These are phyloP conservation scores for Blastobotrys illinoisensis DNA, from an alignment of 1,139 yeast species.

Conservation along the genomic window DNA sequence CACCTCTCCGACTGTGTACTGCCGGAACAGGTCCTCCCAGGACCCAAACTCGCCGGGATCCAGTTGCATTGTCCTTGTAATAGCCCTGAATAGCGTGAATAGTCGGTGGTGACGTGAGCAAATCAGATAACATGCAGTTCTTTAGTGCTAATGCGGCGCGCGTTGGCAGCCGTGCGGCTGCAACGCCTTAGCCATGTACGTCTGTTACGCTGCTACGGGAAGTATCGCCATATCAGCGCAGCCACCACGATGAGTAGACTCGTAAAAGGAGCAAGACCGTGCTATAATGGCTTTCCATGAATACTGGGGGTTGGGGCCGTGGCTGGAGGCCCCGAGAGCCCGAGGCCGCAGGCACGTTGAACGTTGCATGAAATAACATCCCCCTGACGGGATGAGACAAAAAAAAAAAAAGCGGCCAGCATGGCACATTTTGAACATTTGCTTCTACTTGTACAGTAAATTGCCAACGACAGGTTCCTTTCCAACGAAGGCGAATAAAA, in stretches of 20 bases:
- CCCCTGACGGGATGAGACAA: not conserved
- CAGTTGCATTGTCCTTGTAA: not conserved
- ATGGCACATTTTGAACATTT: not conserved
- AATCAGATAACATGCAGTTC: not conserved
- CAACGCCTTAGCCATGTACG: too few species aligned
- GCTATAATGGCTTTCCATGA: too few species aligned
- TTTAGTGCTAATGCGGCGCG: not conserved
- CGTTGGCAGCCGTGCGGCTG: too few species aligned
- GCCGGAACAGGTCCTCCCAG: slow-evolving; percentile 28
- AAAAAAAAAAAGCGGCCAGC: not conserved
- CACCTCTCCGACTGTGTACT: slow-evolving; percentile 23
- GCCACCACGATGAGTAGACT: too few species aligned
- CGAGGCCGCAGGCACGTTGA: too few species aligned
- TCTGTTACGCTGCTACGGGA: too few species aligned
- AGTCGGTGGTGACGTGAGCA: not conserved
- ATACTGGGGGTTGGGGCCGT: too few species aligned
- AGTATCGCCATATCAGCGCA: too few species aligned
- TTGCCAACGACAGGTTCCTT: not conserved
- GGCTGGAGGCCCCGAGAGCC: too few species aligned
- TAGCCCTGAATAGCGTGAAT: not conserved
- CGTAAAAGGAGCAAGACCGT: too few species aligned
- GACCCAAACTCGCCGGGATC: slow-evolving; percentile 3
- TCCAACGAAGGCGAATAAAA: too few species aligned
- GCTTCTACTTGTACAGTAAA: not conserved
- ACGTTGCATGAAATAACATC: not conserved